Percentiles rank a stretch among this genome's conserved stretches.
Conservation (phyloP, 495 filamentous ascomycete species). For the Neurospora tetraspora region DNA sequence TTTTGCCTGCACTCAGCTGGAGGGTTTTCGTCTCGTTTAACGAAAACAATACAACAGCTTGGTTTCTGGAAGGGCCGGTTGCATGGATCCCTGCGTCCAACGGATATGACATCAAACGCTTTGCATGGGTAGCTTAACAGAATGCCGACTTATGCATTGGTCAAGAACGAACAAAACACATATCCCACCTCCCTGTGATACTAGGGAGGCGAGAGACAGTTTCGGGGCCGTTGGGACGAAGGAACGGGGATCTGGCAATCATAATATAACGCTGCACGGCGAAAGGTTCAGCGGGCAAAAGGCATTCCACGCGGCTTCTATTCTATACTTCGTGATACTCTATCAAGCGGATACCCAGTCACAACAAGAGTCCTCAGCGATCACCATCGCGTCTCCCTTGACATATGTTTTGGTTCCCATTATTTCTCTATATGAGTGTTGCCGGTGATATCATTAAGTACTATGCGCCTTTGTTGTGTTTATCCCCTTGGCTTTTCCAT, state of each 20-base stretch:
- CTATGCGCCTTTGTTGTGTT: background rate
- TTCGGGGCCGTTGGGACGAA: background rate
- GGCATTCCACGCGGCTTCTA: background rate
- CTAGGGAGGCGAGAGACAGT: background rate
- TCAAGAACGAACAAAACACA: constrained; percentile 2
- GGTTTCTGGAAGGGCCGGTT: constrained; percentile 20
- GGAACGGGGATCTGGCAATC: background rate
- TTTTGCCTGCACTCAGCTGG: constrained; percentile 18
- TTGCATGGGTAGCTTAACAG: constrained; percentile 28
- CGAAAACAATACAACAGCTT: constrained; percentile 16
- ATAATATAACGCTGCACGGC: background rate
- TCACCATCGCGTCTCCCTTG: background rate
- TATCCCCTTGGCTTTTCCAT: background rate
- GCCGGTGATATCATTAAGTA: background rate
- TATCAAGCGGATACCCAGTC: background rate
- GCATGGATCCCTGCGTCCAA: constrained; percentile 21
- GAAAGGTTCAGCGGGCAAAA: background rate
- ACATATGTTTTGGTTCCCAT: background rate
- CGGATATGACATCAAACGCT: constrained; percentile 11
- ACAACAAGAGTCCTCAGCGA: background rate
- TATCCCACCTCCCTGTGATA: background rate
- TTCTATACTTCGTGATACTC: background rate
- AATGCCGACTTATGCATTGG: constrained; percentile 25
- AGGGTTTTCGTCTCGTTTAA: constrained; percentile 17
- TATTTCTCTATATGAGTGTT: background rate